A percentile compares a stretch with the other conserved stretches of the same genome.
Evolutionary conservation across 441 rosid species (phyloP).

Genomic region (Pelargonium cotyledonis): DNA sequence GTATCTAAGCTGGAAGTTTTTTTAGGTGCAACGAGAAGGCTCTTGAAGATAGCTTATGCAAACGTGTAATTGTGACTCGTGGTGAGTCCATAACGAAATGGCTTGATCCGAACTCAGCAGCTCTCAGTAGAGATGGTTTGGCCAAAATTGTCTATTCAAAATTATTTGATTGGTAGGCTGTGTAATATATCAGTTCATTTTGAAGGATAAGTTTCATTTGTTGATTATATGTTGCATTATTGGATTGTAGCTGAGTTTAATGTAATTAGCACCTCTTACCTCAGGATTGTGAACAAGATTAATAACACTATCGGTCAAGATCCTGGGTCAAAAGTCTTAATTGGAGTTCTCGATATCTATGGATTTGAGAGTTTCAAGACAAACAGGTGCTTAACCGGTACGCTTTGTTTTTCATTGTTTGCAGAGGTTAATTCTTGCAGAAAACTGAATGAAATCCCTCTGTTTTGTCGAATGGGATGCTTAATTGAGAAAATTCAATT

Average conservation of each 20-base stretch:
- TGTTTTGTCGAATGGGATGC: constrained; percentile 21
- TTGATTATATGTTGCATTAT: constrained; percentile 3
- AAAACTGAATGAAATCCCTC: constrained; percentile 25
- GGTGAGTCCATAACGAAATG: constrained; percentile 88
- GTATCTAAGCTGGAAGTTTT: constrained; percentile 21
- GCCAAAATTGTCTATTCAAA: constrained; percentile 91
- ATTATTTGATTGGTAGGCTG: constrained; percentile 86
- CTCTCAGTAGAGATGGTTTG: constrained; percentile 83
- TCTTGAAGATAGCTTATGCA: constrained; percentile 79
- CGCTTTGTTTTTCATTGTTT: constrained; percentile 62
- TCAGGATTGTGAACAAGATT: constrained; percentile 85
- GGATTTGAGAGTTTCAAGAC: constrained; percentile 96
- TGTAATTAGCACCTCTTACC: constrained; percentile 20
- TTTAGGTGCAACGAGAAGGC: constrained; percentile 81
- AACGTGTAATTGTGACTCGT: constrained; percentile 91
- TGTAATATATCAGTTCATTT: constrained; percentile 5
- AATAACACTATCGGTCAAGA: constrained; percentile 91
- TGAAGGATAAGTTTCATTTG: neutral
- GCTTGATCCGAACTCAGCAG: constrained; percentile 79
- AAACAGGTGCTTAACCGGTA: constrained; percentile 98
- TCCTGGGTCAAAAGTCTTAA: constrained; percentile 64
- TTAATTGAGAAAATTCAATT: constrained; percentile 15
- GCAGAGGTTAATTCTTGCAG: constrained; percentile 27
- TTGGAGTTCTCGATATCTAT: constrained; percentile 85
- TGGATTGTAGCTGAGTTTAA: constrained; percentile 16